A percentile compares a stretch with the other conserved stretches of the same genome.
Conservation (phyloP, 2,329 filamentous ascomycete species). For the Beauveria australis region DNA sequence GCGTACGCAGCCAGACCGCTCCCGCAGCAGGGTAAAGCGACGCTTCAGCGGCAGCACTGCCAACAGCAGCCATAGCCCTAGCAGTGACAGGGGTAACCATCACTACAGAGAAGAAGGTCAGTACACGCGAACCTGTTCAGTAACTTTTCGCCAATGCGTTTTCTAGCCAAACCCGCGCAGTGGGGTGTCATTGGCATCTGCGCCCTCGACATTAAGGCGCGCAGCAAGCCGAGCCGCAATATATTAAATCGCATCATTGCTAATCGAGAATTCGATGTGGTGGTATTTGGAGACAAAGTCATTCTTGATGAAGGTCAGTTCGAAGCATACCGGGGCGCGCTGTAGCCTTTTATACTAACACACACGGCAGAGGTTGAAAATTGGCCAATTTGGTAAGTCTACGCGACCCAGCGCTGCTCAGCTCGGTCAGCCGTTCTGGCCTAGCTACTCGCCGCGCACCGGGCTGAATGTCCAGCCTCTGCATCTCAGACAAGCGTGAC, state of each 20-base stretch:
- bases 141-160: constrained; percentile 20
- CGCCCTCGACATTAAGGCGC: constrained; percentile 88
- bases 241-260: constrained; percentile 88
- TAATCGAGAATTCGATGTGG: constrained; percentile 88
- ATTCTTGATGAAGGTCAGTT: constrained; percentile 79
- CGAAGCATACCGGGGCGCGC: constrained; percentile 8
- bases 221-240: constrained; percentile 93
- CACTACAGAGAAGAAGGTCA: constrained; percentile 49
- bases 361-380: constrained; percentile 65
- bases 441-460: constrained; percentile 21
- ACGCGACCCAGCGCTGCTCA: background rate
- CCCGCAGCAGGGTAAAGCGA: constrained; percentile 62
- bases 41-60: constrained; percentile 75
- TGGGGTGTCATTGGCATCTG: constrained; percentile 80
- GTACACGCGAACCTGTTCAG: constrained; percentile 13
- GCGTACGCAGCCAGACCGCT: constrained; percentile 44
- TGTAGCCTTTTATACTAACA: constrained; percentile 8
- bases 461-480: background rate
- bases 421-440: constrained; percentile 28
- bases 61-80: constrained; percentile 74
- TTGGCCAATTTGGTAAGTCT: constrained; percentile 74
- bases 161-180: constrained; percentile 45
- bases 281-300: constrained; percentile 97
- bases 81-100: constrained; percentile 53
- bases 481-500: constrained; percentile 15